Evolutionary conservation across 805 yeast species (phyloP), one percentile per base, ranked within the genome.

Genomic region (Nakazawaea molendinolei): DNA sequence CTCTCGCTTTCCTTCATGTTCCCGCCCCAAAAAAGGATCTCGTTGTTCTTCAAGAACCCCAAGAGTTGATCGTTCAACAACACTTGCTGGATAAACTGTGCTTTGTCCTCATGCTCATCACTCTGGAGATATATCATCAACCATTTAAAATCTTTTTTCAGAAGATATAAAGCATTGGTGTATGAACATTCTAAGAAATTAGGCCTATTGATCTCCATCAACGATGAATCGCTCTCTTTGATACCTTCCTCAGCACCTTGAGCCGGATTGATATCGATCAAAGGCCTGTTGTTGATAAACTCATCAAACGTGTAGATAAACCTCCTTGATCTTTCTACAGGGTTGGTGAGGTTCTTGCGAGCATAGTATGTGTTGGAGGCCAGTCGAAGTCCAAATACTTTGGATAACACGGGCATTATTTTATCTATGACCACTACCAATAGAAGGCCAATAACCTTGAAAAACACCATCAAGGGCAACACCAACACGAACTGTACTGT

Each of bases 11-110:
- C 76, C n/a, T 72, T 69, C 17, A 82, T 73, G 51, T 85, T 80
- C 7, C 96, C 95, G 28, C 89, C 95, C 97, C 97, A 90, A 2
- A 85, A 58, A 3, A 85, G 45, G 2, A 79, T 53, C 30, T 83
- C 69, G 31, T 67, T 69, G 15, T 71, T 69, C 15, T 58, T 59
- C 36, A 76, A 50, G 47, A 67, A 63, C 24, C 63, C 55, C 10
- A 72, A 58, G 36, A 84, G 74, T 18, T 53, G 56, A 3, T 65
- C 68, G 40, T 72, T 64, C 28, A 76, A 59, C 31, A 86, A 53
- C 3, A 86, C 68, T 8, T 67, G 67, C 10, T 66, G 55, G 33
- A 79, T 70, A 43, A 82, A 76, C 4, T 55, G 54, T 22, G 61
- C 55, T 1, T 79, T 65, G 34, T 76, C 75, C 40, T 83, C 87